A percentile compares a stretch with the other conserved stretches of the same genome.
Conservation (phyloP, 495 filamentous ascomycete genomes). For the Aspergillus panamensis region DNA sequence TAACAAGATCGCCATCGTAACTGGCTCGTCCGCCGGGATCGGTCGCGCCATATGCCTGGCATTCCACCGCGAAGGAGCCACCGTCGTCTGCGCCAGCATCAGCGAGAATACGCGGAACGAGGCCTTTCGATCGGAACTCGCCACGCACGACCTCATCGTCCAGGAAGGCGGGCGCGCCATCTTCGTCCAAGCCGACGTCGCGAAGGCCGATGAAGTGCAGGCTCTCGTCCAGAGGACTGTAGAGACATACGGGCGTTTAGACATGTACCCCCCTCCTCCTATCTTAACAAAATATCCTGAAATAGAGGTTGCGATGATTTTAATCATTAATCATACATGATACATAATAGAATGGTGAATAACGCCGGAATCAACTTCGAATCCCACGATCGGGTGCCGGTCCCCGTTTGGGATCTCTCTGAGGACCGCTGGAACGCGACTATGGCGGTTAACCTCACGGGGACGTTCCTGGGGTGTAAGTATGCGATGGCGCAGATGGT, state of each 20-base stretch:
- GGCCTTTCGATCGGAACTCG: constrained; percentile 22
- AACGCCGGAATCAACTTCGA: constrained; percentile 46
- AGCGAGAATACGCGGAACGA: constrained; percentile 30
- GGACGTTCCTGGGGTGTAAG: constrained; percentile 48
- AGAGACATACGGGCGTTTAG: constrained; percentile 41
- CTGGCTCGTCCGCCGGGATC: constrained; percentile 47
- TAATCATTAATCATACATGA: constrained; percentile 5
- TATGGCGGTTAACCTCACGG: constrained; percentile 41
- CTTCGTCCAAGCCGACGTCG: constrained; percentile 49
- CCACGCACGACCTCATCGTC: constrained; percentile 43
- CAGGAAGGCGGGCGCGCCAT: constrained; percentile 37
- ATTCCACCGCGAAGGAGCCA: constrained; percentile 44
- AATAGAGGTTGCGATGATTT: background rate
- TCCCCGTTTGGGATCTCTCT: constrained; percentile 30
- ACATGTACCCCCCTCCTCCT: no score
- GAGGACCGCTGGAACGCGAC: constrained; percentile 39
- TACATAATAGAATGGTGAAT: constrained; percentile 44
- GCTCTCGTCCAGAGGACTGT: constrained; percentile 36
- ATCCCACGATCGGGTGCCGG: constrained; percentile 13
- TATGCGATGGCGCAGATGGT: constrained; percentile 50
- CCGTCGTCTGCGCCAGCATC: constrained; percentile 49
- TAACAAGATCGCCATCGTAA: constrained; percentile 46
- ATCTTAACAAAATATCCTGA: no score
- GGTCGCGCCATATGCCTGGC: constrained; percentile 45
- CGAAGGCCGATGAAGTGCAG: constrained; percentile 34